A percentile compares a stretch with the other conserved stretches of the same genome.
Conservation (phyloP, 345 rosid genomes). For the Gossypium australe region DNA sequence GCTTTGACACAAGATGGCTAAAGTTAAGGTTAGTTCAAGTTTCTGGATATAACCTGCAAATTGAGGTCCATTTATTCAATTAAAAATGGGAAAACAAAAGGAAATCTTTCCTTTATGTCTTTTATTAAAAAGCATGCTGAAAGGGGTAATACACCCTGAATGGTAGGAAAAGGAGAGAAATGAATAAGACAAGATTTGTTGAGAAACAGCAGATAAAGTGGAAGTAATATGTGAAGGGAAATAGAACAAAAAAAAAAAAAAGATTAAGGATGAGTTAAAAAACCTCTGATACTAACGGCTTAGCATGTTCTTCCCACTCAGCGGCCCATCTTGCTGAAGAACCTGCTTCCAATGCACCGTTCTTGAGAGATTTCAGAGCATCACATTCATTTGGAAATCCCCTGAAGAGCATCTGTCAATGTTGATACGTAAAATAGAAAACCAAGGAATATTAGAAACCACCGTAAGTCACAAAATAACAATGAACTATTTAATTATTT, state of each 20-base stretch:
- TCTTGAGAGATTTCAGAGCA: slow-evolving; percentile 49
- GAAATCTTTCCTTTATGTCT: background rate
- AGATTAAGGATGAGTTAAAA: background rate
- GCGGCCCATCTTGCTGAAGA: slow-evolving; percentile 64
- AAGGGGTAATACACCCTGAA: background rate
- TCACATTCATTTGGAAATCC: slow-evolving; percentile 73
- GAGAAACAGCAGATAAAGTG: background rate
- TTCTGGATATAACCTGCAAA: slow-evolving; percentile 29
- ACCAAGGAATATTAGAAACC: background rate
- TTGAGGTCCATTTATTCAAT: background rate
- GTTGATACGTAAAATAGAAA: background rate
- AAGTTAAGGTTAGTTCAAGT: background rate
- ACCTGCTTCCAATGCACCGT: slow-evolving; percentile 62
- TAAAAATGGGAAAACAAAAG: background rate
- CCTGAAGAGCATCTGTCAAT: slow-evolving; percentile 66
- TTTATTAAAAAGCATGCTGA: background rate
- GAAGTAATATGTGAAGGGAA: background rate
- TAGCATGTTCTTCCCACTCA: slow-evolving; percentile 91
- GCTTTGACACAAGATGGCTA: background rate
- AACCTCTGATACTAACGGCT: slow-evolving; percentile 64
- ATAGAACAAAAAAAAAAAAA: background rate
- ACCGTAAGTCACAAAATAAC: background rate
- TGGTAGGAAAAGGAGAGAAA: background rate
- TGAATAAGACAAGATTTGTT: background rate
- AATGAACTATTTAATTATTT: too few relatives aligned